Conservation (phyloP, 202 grass and related monocot genomes). For the Elaeis oleifera region DNA sequence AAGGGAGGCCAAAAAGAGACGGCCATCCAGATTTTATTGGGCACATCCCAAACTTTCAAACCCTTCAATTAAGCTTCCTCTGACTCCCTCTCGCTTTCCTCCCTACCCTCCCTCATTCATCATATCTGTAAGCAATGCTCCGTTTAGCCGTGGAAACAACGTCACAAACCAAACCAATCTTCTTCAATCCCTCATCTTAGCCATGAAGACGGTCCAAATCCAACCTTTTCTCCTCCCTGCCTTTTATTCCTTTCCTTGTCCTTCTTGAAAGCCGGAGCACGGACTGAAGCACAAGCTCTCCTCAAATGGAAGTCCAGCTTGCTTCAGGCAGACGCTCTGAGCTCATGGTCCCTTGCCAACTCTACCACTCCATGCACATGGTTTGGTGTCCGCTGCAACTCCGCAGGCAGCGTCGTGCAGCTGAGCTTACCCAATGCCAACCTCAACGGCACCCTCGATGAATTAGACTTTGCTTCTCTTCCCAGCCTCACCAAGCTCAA, state of each 20-base stretch:
- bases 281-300: conserved; percentile 28
- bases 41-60: no score
- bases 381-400: conserved; percentile 38
- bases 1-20: no score
- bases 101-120: no score
- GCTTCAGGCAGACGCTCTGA: conserved; percentile 20
- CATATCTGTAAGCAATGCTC: no score
- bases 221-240: background rate
- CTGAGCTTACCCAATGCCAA: conserved; percentile 22
- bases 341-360: conserved; percentile 28
- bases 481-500: conserved; percentile 34
- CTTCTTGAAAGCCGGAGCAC: conserved; percentile 13
- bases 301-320: conserved; percentile 59
- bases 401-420: conserved; percentile 18
- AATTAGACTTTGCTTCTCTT: conserved; percentile 33
- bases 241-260: background rate
- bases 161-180: no score
- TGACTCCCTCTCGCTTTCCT: no score
- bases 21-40: no score
- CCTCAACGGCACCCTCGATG: conserved; percentile 32
- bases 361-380: conserved; percentile 32
- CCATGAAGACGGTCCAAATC: no score
- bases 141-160: no score
- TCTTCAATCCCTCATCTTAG: no score
- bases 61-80: no score